A percentile compares a stretch with the other conserved stretches of the same genome.
These are phyloP conservation scores for Xylariaceae sp. DNA, from an alignment of 2,329 filamentous ascomycete genomes.

Conservation along the genomic window DNA sequence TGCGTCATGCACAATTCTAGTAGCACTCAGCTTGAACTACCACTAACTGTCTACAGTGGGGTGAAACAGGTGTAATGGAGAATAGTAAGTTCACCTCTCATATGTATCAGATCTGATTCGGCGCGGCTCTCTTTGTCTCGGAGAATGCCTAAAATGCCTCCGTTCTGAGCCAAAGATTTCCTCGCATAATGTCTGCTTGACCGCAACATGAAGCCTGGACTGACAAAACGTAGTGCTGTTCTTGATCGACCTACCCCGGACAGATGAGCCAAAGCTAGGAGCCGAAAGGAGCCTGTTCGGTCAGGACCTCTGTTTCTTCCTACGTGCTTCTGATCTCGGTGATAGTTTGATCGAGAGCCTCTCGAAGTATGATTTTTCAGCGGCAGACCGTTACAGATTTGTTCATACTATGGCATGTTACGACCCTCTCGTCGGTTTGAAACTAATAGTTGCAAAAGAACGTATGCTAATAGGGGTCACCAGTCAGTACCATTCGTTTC, in stretches of 20 bases:
- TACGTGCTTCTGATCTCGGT: slow-evolving; percentile 64
- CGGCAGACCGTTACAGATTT: slow-evolving; percentile 71
- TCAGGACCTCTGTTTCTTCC: slow-evolving; percentile 67
- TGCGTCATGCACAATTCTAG: background rate
- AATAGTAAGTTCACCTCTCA: slow-evolving; percentile 43
- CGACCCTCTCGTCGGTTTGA: too few species aligned
- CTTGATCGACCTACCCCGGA: slow-evolving; percentile 81
- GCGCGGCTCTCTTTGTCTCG: too few species aligned
- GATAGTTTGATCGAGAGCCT: slow-evolving; percentile 66
- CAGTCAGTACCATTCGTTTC: too few species aligned
- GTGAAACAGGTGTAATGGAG: slow-evolving; percentile 79
- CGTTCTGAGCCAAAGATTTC: too few species aligned
- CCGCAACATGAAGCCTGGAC: background rate
- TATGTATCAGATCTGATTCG: too few species aligned
- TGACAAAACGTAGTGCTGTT: slow-evolving; percentile 52
- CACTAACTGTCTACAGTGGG: slow-evolving; percentile 55
- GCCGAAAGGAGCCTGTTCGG: slow-evolving; percentile 55
- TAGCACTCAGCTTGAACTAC: background rate
- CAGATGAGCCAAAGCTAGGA: slow-evolving; percentile 37
- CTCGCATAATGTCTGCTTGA: too few species aligned
- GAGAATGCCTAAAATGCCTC: too few species aligned
- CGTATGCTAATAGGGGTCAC: background rate
- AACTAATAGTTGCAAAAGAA: too few species aligned
- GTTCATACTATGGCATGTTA: slow-evolving; percentile 74
- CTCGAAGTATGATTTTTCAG: slow-evolving; percentile 75